Conservation (phyloP, 495 filamentous ascomycete species). For the Lophiotrema nucula region DNA sequence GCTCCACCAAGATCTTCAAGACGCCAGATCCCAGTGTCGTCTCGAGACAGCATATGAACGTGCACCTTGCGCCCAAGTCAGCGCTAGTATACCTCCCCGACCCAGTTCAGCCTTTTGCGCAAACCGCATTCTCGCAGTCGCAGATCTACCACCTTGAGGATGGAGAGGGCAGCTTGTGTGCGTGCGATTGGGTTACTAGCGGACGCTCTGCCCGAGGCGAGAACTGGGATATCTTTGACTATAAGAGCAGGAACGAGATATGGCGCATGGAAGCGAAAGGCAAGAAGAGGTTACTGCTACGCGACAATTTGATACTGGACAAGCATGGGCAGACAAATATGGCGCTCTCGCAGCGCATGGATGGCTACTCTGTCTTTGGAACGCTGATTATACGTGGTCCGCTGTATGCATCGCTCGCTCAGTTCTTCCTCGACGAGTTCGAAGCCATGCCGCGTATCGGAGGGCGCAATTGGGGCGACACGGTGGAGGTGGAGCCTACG, state of each 20-base stretch:
- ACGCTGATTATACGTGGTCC: constrained; percentile 81
- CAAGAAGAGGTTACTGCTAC: constrained; percentile 64
- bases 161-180: constrained; percentile 62
- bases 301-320: constrained; percentile 79
- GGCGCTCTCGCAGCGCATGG: constrained; percentile 58
- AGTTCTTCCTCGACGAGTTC: constrained; percentile 76
- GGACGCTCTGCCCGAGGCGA: constrained; percentile 87
- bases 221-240: constrained; percentile 75
- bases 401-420: constrained; percentile 60
- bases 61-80: constrained; percentile 59
- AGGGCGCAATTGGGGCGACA: constrained; percentile 67
- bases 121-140: constrained; percentile 75
- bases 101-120: constrained; percentile 83
- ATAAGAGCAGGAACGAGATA: constrained; percentile 83
- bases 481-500: constrained; percentile 38
- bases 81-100: constrained; percentile 91
- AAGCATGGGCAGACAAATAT: constrained; percentile 38
- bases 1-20: constrained; percentile 94
- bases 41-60: constrained; percentile 67
- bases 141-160: constrained; percentile 71
- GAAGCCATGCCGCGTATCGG: constrained; percentile 75
- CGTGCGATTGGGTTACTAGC: constrained; percentile 90
- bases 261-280: constrained; percentile 50
- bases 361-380: constrained; percentile 67
- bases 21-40: constrained; percentile 55